Evolutionary conservation across 108 stramenopile species (phyloP), one percentile per base, ranked within the genome.

Genomic region (Pinguiococcus pyrenoidosus): DNA sequence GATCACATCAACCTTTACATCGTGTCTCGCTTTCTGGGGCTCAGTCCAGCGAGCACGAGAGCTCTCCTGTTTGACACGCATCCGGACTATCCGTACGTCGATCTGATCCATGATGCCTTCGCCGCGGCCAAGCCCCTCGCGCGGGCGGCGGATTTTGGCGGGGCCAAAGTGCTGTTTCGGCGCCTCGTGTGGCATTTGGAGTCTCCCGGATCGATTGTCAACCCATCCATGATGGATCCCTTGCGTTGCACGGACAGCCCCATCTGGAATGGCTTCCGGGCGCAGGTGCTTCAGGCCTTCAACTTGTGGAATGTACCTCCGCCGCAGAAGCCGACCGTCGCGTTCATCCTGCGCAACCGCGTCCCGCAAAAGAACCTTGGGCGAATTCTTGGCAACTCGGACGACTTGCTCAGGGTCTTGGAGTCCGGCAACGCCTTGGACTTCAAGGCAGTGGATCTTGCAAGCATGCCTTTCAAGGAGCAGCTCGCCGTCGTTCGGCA

Each of bases 161-260:
- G 16, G 9, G 6, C 1, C 1, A 27, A 24, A 1, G 45, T 46
- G 29, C 36, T 59, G 7, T 62, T 62, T 23, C 27, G 46, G 7
- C 23, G 37, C 21, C 29, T 62, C 23, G 16, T 62, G 1, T 54
- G 44, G 20, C 60, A 62, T 32, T 32, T 62, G 20, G 60, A 62
- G 40, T 52, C 50, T 8, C 60, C 60, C 26, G 60, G 52, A 16
- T 51, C 52, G 12, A 37, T 62, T 1, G 41, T 62, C 9, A 54
- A 54, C 40, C 60, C 60, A n/a, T n/a, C n/a, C 3, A 62, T 54
- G 51, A 40, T 62, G 23, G 60, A 49, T 5, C 51, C 51, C 12
- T 30, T 42, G 28, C 18, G 24, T 1, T 62, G 60, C 27, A 13
- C 36, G 14, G 13, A 16, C 3, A 37, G 42, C 2, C 0, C 12